Evolutionary conservation across 768 basidiomycete genomes (phyloP), one percentile per base, ranked within the genome.

Genomic region (Boletus vermiculosoides): DNA sequence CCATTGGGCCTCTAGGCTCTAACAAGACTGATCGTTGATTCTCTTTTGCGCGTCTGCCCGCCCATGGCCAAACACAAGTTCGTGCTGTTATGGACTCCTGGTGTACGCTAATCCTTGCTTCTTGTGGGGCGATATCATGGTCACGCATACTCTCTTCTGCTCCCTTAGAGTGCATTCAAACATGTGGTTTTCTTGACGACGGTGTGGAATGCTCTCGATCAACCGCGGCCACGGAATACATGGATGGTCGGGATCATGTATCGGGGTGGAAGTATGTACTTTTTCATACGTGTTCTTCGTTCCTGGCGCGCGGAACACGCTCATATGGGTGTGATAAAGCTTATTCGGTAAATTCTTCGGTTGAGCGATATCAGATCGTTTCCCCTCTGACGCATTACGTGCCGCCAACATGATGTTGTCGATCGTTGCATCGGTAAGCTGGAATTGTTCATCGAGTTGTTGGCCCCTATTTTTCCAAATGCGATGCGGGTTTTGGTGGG

Each of bases 81-180:
- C 6, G 44, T 55, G 15, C 16, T 69, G 52, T 51, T 73, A 4
- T 73, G 72, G 72, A 20, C 42, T 20, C 72, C 72, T 8, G 72
- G 72, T 13, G 69, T 73, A 20, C 31, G 62, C 23, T 7, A 5
- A 4, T 44, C 25, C 2, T 42, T 30, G 25, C 5, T 9, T 28
- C 37, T 13, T 4, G 25, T 8, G 12, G 25, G 33, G 4, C 1
- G 4, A 39, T 28, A 30, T 45, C 41, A 9, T 45, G 31, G 42
- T 55, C 40, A 61, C 9, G 3, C 15, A 5, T 37, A 2, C n/a
- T 10, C 30, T 18, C 22, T 11, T 18, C 25, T 20, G 2, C 15
- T n/a, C n/a, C 18, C 42, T n/a, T 22, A 73, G 71, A 60, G 71
- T 4, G 57, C 45, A 2, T 73, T 71, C 13, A 73, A 74, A 46